These are phyloP conservation scores for Orbilia javanica DNA, from an alignment of 2,329 filamentous ascomycete genomes.

Conservation along the genomic window DNA sequence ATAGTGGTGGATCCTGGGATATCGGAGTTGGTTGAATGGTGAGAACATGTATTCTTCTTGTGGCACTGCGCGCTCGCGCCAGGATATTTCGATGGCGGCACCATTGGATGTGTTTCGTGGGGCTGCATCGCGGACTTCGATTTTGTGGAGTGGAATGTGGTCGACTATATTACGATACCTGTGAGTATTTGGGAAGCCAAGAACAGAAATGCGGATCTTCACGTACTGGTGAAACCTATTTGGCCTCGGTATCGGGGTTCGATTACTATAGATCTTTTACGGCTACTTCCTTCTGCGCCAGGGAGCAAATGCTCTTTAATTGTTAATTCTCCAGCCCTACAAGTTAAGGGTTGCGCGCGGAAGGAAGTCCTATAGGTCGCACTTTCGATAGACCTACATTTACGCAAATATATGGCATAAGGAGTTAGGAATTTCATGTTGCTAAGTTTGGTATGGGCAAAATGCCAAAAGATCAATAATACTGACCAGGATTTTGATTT, in stretches of 20 bases:
- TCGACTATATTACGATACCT: conserved; percentile 3
- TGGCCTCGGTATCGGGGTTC: conserved; percentile 36
- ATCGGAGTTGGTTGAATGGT: conserved; percentile 1
- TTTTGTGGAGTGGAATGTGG: conserved; percentile 30
- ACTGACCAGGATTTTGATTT: conserved; percentile 36
- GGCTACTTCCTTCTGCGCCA: conserved; percentile 18
- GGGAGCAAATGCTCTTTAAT: conserved; percentile 27
- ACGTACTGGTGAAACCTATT: conserved; percentile 27
- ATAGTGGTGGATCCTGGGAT: conserved; percentile 44
- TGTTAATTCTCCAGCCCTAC: conserved; percentile 22
- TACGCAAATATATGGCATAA: no score
- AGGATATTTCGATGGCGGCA: conserved; percentile 40
- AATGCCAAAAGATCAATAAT: no score
- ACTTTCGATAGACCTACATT: conserved; percentile 37
- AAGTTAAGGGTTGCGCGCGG: conserved; percentile 2
- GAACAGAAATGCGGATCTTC: not conserved
- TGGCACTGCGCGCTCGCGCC: not conserved
- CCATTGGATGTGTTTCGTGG: conserved; percentile 12
- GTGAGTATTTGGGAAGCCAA: not conserved
- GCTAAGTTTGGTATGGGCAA: no score
- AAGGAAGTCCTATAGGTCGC: conserved; percentile 30
- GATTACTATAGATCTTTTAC: conserved; percentile 25
- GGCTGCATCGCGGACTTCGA: conserved; percentile 28
- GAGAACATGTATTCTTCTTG: conserved; percentile 37
- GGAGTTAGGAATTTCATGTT: no score